phyloP scores from a whole-genome alignment of 257 asterid genomes.

The Primulina huaijiensis region DNA sequence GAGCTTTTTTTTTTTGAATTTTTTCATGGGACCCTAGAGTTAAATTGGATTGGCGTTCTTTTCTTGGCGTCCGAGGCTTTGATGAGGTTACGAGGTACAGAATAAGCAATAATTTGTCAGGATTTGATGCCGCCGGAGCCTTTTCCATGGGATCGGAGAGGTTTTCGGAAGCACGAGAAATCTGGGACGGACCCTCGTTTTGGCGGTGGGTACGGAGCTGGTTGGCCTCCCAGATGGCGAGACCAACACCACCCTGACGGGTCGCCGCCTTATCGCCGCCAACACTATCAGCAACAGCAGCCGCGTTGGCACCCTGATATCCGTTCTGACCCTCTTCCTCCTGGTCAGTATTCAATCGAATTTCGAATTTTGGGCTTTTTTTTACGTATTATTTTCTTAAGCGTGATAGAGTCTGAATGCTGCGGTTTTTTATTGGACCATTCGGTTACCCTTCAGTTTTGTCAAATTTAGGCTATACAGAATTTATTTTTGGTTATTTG shows the following conservation, averaged over 20 bases:
- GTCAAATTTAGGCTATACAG: constrained; percentile 6
- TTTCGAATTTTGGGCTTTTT: background rate
- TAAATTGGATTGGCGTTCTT: background rate
- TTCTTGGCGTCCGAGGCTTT: background rate
- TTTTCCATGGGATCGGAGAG: constrained; percentile 96
- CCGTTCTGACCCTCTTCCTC: constrained; percentile 65
- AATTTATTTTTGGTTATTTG: background rate
- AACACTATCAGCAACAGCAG: constrained; percentile 31
- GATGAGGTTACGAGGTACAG: background rate
- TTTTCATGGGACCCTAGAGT: background rate
- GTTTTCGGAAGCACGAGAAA: constrained; percentile 83
- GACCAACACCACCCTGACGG: constrained; percentile 51
- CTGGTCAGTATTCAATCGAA: constrained; percentile 49
- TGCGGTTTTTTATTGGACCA: no score
- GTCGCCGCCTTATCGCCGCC: constrained; percentile 52
- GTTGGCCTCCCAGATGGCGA: constrained; percentile 71
- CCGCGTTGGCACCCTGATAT: constrained; percentile 66
- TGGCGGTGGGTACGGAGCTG: constrained; percentile 46
- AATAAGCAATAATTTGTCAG: background rate
- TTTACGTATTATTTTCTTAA: background rate
- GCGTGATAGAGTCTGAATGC: background rate
- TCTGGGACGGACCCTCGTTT: constrained; percentile 52
- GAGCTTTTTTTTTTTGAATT: no score
- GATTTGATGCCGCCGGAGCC: constrained; percentile 93
- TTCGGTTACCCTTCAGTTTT: background rate